These are phyloP conservation scores for Aspergillus egyptiacus DNA, from an alignment of 495 filamentous ascomycete genomes.

Conservation along the genomic window DNA sequence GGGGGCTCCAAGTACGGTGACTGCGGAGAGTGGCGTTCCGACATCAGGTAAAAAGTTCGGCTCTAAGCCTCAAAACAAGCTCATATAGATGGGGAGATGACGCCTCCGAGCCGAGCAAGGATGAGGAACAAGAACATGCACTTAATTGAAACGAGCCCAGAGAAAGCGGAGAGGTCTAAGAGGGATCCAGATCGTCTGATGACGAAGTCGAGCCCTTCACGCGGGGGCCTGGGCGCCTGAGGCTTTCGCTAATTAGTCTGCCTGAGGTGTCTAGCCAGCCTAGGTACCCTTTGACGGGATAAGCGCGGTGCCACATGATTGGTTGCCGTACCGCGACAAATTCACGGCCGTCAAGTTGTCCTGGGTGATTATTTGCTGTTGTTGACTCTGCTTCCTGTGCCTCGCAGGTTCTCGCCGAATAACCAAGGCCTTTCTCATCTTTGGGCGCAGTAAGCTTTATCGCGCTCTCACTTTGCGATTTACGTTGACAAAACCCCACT, in stretches of 20 bases:
- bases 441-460: conserved; percentile 22
- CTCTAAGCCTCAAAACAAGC: conserved; percentile 17
- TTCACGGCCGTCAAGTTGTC: background rate
- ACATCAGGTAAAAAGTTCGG: conserved; percentile 28
- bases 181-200: conserved; percentile 21
- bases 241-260: conserved; percentile 11
- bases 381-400: conserved; percentile 3
- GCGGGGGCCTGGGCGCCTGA: conserved; percentile 24
- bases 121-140: conserved; percentile 7
- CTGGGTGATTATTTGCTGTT: conserved; percentile 4
- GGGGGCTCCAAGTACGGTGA: conserved; percentile 57
- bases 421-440: background rate
- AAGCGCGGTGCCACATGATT: conserved; percentile 16
- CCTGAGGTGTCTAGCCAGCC: conserved; percentile 11
- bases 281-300: conserved; percentile 13
- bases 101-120: background rate
- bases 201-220: conserved; percentile 32
- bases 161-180: conserved; percentile 21
- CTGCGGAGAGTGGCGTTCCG: conserved; percentile 34
- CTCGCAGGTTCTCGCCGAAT: conserved; percentile 1
- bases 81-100: conserved; percentile 16
- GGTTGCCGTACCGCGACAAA: conserved; percentile 4
- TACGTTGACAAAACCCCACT: conserved; percentile 5
- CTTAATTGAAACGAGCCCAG: conserved; percentile 12
- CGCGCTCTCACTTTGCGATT: background rate